Percentiles rank a stretch among this genome's conserved stretches.
These are phyloP conservation scores for Astragalus glycyphyllos DNA, from an alignment of 306 rosid genomes.

Conservation along the genomic window DNA sequence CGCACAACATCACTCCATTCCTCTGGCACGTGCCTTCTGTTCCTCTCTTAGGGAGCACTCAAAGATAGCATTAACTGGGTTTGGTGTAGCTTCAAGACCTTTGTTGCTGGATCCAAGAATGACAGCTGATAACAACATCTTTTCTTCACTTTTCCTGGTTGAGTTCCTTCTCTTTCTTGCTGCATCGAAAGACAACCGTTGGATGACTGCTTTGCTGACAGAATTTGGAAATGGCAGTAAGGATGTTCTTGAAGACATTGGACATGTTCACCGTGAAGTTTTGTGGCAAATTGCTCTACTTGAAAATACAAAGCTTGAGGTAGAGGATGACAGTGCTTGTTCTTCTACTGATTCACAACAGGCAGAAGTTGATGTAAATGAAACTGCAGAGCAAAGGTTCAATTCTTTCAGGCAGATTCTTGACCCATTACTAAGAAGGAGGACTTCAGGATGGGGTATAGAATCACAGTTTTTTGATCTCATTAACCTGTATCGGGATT, in stretches of 20 bases:
- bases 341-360: slow-evolving; percentile 70
- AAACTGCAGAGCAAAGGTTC: slow-evolving; percentile 83
- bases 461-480: slow-evolving; percentile 96
- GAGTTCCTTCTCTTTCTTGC: slow-evolving; percentile 97
- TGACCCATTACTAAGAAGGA: slow-evolving; percentile 85
- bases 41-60: slow-evolving; percentile 76
- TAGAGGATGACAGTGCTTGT: slow-evolving; percentile 68
- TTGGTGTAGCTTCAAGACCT: slow-evolving; percentile 65
- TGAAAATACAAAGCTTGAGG: slow-evolving; percentile 76
- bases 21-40: slow-evolving; percentile 88
- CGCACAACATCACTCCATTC: slow-evolving; percentile 89
- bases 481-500: slow-evolving; percentile 83
- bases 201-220: slow-evolving; percentile 86
- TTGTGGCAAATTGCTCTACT: slow-evolving; percentile 90
- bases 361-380: slow-evolving; percentile 70
- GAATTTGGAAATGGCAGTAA: slow-evolving; percentile 89
- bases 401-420: slow-evolving; percentile 91
- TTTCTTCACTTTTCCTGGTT: slow-evolving; percentile 78
- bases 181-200: slow-evolving; percentile 93
- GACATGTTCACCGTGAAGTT: slow-evolving; percentile 83
- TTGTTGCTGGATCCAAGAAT: slow-evolving; percentile 75
- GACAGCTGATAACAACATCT: slow-evolving; percentile 62
- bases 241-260: slow-evolving; percentile 89
- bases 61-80: slow-evolving; percentile 77
- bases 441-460: slow-evolving; percentile 91